These are phyloP conservation scores for Gloeopeniophorella convolvens DNA, from an alignment of 768 basidiomycete genomes.

Conservation along the genomic window DNA sequence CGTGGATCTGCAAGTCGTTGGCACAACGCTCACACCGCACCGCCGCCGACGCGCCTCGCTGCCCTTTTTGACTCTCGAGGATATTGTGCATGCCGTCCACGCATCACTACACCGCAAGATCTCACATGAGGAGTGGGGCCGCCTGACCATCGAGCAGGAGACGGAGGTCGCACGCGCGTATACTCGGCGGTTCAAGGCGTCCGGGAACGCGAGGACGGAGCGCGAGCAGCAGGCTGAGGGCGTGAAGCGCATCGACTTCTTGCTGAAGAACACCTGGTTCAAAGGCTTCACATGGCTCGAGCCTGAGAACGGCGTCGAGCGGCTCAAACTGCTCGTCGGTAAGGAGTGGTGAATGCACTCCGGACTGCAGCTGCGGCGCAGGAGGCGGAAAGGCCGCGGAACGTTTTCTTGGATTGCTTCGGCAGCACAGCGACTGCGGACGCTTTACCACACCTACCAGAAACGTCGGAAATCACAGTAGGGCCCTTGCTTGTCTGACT, in stretches of 20 bases:
- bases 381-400: too few relatives aligned
- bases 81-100: constrained; percentile 14
- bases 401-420: constrained; percentile 3
- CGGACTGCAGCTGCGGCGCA: too few relatives aligned
- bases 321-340: constrained; percentile 12
- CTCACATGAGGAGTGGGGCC: constrained; percentile 20
- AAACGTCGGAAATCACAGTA: too few relatives aligned
- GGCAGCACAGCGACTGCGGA: not conserved
- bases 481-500: not conserved
- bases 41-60: constrained; percentile 13
- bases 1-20: constrained; percentile 14
- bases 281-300: constrained; percentile 17
- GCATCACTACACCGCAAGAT: constrained; percentile 19
- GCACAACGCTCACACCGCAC: constrained; percentile 14
- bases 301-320: constrained; percentile 17
- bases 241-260: constrained; percentile 21
- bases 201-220: not conserved
- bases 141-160: constrained; percentile 12
- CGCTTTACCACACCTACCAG: too few relatives aligned
- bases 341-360: constrained; percentile 5
- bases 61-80: constrained; percentile 18
- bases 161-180: constrained; percentile 20
- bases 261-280: constrained; percentile 16
- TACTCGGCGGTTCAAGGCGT: constrained; percentile 21
- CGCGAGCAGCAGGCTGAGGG: constrained; percentile 16